These are phyloP conservation scores for Allomyces macrogynus DNA, from an alignment of 192 early-diverging fungal species.

Conservation along the genomic window DNA sequence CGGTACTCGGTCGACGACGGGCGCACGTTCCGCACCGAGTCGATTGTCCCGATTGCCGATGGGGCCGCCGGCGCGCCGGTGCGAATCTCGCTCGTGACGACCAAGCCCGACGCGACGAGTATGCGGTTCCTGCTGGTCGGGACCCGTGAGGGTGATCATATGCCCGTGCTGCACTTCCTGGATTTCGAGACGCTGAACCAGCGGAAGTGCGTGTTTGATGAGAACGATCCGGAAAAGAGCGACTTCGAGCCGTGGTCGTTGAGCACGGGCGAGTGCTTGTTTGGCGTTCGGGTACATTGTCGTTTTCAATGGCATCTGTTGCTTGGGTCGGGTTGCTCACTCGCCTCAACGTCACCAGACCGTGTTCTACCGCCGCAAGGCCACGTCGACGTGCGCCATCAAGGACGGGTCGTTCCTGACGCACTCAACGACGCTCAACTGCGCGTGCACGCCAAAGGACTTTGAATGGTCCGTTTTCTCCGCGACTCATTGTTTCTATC, in stretches of 20 bases:
- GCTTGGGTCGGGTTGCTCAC: no score
- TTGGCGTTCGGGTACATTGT: conserved; percentile 31
- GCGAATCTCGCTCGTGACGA: conserved; percentile 34
- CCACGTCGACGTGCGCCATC: conserved; percentile 41
- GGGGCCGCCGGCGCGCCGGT: conserved; percentile 35
- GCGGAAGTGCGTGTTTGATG: conserved; percentile 26
- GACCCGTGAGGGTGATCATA: conserved; percentile 14
- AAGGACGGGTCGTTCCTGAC: conserved; percentile 38
- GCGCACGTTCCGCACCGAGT: conserved; percentile 16
- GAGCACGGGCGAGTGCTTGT: conserved; percentile 39
- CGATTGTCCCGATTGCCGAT: conserved; percentile 27
- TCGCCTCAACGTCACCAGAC: conserved; percentile 39
- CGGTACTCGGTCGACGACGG: conserved; percentile 68
- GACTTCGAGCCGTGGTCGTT: conserved; percentile 88
- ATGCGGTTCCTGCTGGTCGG: conserved; percentile 57
- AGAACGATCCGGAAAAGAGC: conserved; percentile 26
- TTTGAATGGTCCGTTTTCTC: conserved; percentile 52
- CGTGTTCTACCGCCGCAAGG: conserved; percentile 55
- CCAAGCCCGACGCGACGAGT: conserved; percentile 40
- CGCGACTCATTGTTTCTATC: no score
- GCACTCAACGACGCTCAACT: conserved; percentile 24
- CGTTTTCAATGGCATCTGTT: no score
- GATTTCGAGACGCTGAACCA: conserved; percentile 20
- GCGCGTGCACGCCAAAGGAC: conserved; percentile 56
- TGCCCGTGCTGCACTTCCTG: conserved; percentile 13